Evolutionary conservation across 73 alveolate species (phyloP).

Genomic region (Paramecium bursaria): DNA sequence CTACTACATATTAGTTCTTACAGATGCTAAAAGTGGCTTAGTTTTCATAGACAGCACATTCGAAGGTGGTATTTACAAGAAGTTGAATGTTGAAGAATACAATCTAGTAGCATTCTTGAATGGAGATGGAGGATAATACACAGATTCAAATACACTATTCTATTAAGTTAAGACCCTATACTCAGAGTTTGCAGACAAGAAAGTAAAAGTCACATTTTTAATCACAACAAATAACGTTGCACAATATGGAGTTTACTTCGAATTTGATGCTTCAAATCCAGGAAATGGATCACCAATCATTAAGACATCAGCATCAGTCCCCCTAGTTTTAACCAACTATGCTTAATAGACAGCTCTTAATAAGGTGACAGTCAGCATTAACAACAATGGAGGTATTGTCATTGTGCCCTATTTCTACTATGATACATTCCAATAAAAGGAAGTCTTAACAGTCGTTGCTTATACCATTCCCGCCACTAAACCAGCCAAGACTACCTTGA

Average conservation of each 20-base stretch:
- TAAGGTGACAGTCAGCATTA: background rate
- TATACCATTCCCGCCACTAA: no score
- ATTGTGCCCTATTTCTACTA: no score
- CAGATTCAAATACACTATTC: conserved; percentile 32
- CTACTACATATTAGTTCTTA: background rate
- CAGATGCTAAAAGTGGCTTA: background rate
- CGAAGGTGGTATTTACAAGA: conserved; percentile 1
- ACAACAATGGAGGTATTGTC: no score
- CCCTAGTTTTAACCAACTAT: background rate
- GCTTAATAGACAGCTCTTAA: conserved; percentile 6
- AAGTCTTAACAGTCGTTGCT: no score
- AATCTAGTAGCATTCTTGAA: background rate
- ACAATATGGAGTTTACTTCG: background rate
- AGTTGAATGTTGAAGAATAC: background rate
- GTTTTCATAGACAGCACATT: background rate
- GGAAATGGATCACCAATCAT: conserved; percentile 12
- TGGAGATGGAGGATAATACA: background rate
- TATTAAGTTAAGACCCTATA: conserved; percentile 21
- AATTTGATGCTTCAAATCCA: conserved; percentile 30
- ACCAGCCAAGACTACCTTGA: no score
- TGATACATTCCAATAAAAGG: no score
- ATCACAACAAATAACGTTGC: conserved; percentile 36
- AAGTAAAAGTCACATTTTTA: background rate
- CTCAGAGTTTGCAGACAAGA: background rate
- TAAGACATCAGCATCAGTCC: background rate